Conservation (phyloP, 352 stramenopile genomes). For the Phytophthora parvispora region DNA sequence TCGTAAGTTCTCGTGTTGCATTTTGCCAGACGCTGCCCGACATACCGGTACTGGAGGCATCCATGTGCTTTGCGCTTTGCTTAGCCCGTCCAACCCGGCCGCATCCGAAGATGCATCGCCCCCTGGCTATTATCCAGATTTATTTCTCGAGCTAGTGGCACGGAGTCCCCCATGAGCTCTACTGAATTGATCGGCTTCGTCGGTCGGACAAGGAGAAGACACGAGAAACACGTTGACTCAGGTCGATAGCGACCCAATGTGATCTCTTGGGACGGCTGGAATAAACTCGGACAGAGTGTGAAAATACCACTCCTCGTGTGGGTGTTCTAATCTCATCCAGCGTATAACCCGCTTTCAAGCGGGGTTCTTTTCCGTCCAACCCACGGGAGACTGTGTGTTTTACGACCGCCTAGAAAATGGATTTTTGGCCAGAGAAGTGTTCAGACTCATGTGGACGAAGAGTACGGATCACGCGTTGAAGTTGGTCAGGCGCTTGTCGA, state of each 20-base stretch:
- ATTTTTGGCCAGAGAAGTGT: conserved; percentile 18
- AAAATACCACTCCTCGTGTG: not conserved
- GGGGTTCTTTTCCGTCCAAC: not conserved
- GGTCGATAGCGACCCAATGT: conserved; percentile 7
- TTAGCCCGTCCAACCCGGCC: conserved; percentile 16
- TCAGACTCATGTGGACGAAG: conserved; percentile 19
- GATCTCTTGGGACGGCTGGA: not conserved
- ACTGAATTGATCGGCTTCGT: conserved; percentile 29
- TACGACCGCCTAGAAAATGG: conserved; percentile 19
- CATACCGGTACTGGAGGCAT: too few species aligned
- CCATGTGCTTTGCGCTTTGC: not conserved
- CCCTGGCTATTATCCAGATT: conserved; percentile 39
- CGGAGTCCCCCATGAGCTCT: conserved; percentile 1
- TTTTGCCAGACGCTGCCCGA: conserved; percentile 24
- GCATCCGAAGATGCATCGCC: conserved; percentile 22
- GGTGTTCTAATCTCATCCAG: not conserved
- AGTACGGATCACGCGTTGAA: conserved; percentile 22
- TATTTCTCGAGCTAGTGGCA: conserved; percentile 29
- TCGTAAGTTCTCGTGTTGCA: conserved; percentile 8
- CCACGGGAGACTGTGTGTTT: conserved; percentile 4
- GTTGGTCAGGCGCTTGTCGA: conserved; percentile 3
- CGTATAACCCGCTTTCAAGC: not conserved
- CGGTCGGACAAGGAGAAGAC: conserved; percentile 11
- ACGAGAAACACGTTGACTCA: conserved; percentile 2
- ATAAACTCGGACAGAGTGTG: not conserved